A percentile compares a stretch with the other conserved stretches of the same genome.
Conservation (phyloP, 2,329 filamentous ascomycete species). For the Penicillium sp. region DNA sequence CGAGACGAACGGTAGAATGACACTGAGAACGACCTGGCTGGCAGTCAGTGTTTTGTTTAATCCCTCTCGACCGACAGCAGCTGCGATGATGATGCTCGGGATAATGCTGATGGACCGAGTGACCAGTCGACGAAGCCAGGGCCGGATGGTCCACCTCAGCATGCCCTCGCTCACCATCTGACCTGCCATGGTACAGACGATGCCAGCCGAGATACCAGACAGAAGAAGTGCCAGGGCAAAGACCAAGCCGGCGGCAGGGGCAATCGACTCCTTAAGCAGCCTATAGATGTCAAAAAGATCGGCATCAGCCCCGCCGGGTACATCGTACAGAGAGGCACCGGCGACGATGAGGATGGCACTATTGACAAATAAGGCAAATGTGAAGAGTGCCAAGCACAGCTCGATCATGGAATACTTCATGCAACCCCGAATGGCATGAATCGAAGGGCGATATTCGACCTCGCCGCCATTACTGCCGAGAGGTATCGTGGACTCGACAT, state of each 20-base stretch:
- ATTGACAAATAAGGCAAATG: conserved; percentile 80
- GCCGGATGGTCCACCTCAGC: conserved; percentile 64
- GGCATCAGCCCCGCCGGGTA: conserved; percentile 56
- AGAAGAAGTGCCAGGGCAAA: conserved; percentile 77
- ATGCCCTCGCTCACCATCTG: conserved; percentile 87
- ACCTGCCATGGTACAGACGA: conserved; percentile 82
- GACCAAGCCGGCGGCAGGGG: conserved; percentile 70
- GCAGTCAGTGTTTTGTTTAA: conserved; percentile 67
- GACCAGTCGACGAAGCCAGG: conserved; percentile 72
- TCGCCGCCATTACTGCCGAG: conserved; percentile 43
- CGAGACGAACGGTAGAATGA: conserved; percentile 75
- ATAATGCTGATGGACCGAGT: conserved; percentile 76
- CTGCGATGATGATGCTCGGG: conserved; percentile 77
- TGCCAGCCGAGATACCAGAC: conserved; percentile 73
- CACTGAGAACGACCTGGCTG: conserved; percentile 69
- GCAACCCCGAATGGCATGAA: conserved; percentile 65
- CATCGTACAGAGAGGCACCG: conserved; percentile 66
- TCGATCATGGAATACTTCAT: conserved; percentile 69
- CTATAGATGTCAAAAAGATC: conserved; percentile 79
- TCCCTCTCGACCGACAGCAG: conserved; percentile 64
- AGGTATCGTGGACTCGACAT: conserved; percentile 28
- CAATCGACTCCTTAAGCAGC: conserved; percentile 62
- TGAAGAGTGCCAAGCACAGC: conserved; percentile 66
- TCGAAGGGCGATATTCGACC: conserved; percentile 62
- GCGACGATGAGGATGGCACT: conserved; percentile 75